Evolutionary conservation across 768 basidiomycete species (phyloP).

Genomic region (Cystobasidium onofrii): DNA sequence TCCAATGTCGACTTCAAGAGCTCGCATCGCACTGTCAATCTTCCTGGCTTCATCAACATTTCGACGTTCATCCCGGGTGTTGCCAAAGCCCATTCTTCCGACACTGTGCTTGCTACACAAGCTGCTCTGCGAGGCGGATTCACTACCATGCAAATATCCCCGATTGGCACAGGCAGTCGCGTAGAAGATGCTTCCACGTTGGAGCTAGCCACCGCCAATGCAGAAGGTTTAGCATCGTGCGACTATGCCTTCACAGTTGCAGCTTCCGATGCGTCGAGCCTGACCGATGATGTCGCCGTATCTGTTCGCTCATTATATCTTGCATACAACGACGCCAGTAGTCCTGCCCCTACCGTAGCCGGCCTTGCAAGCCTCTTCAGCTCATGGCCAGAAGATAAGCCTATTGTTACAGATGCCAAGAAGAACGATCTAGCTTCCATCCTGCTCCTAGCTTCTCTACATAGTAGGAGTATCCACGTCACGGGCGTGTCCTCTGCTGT

Average conservation of each 20-base stretch:
- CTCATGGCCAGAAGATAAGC: conserved; percentile 80
- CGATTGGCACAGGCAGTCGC: conserved; percentile 56
- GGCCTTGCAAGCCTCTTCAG: conserved; percentile 77
- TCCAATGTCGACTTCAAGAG: conserved; percentile 87
- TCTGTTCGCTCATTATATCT: conserved; percentile 82
- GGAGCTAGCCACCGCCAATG: conserved; percentile 60
- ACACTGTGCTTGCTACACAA: conserved; percentile 62
- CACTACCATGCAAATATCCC: conserved; percentile 70
- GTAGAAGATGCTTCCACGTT: conserved; percentile 64
- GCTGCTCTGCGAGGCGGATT: conserved; percentile 85
- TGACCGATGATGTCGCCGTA: conserved; percentile 67
- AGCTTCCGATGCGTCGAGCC: conserved; percentile 51
- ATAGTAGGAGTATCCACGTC: conserved; percentile 79
- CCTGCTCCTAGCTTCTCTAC: conserved; percentile 83
- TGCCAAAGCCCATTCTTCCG: conserved; percentile 52
- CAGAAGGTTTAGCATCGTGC: conserved; percentile 62
- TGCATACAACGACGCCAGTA: conserved; percentile 54
- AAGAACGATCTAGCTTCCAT: conserved; percentile 87
- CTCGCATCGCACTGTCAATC: conserved; percentile 76
- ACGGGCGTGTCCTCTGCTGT: conserved; percentile 78
- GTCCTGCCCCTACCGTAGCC: conserved; percentile 48
- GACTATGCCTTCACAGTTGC: conserved; percentile 78
- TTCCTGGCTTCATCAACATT: conserved; percentile 87
- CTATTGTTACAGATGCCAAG: conserved; percentile 88
- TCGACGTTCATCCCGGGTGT: conserved; percentile 75